Percentiles rank a stretch among this genome's conserved stretches.
Conservation (phyloP, 179 eudicot species). For the Vitellaria paradoxa region DNA sequence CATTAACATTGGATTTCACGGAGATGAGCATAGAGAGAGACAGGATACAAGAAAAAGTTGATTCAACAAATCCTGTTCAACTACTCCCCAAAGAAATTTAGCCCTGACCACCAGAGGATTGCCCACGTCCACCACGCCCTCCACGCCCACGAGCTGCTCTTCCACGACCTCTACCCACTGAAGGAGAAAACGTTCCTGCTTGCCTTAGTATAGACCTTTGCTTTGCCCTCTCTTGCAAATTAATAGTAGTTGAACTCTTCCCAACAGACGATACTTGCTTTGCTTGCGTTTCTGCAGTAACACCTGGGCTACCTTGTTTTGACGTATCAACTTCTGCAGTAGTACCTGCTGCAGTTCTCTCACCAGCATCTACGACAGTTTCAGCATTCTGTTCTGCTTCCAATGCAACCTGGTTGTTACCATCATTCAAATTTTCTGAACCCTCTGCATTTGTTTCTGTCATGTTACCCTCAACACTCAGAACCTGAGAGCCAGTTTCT, state of each 20-base stretch:
- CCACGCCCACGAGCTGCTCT: conserved; percentile 41
- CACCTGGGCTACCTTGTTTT: conserved; percentile 36
- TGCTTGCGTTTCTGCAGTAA: conserved; percentile 24
- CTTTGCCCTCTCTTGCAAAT: conserved; percentile 58
- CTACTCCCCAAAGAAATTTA: conserved; percentile 8
- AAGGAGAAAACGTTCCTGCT: conserved; percentile 27
- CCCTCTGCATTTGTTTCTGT: too few relatives aligned
- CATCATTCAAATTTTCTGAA: conserved; percentile 36
- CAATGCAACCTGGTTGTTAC: conserved; percentile 32
- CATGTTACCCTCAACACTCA: conserved; percentile 50
- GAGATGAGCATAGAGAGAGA: too few relatives aligned
- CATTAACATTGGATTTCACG: too few relatives aligned
- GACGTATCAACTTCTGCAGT: conserved; percentile 27
- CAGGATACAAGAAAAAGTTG: too few relatives aligned
- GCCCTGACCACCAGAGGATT: conserved; percentile 38
- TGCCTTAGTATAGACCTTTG: conserved; percentile 39
- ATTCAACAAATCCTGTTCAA: too few relatives aligned
- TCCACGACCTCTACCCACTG: conserved; percentile 44
- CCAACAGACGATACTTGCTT: conserved; percentile 38
- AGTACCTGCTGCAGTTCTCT: background rate
- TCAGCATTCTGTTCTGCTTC: conserved; percentile 47
- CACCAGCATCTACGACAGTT: conserved; percentile 22
- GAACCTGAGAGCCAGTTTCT: conserved; percentile 42
- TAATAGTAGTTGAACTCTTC: conserved; percentile 53
- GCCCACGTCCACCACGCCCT: conserved; percentile 56